A percentile compares a stretch with the other conserved stretches of the same genome.
Evolutionary conservation across 148 eudicot species (phyloP).

Genomic region (Selenicereus undatus): DNA sequence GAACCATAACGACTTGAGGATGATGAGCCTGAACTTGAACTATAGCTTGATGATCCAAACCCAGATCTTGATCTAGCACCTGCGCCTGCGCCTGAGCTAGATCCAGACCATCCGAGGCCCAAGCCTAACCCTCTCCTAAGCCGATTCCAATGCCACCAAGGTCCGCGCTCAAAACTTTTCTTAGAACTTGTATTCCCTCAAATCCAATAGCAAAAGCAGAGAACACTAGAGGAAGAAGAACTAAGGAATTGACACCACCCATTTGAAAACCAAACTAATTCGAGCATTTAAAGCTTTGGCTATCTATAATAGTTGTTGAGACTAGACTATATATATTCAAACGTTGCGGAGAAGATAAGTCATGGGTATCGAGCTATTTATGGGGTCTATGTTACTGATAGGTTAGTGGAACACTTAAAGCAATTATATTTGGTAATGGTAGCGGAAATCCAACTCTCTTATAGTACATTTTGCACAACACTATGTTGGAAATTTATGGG

Average conservation of each 20-base stretch:
- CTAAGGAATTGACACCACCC: background rate
- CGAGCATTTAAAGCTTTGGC: no score
- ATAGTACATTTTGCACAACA: no score
- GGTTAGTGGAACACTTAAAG: no score
- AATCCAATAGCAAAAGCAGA: conserved; percentile 5
- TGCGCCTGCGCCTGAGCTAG: background rate
- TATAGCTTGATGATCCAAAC: conserved; percentile 14
- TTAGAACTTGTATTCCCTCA: conserved; percentile 26
- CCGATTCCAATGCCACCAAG: conserved; percentile 26
- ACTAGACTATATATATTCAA: no score
- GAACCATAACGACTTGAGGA: conserved; percentile 5
- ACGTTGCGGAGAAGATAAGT: no score
- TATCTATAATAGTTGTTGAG: no score
- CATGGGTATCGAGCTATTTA: no score
- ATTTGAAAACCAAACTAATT: no score
- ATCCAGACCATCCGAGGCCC: conserved; percentile 23
- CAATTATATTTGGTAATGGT: no score
- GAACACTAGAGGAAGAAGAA: background rate
- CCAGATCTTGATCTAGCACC: background rate
- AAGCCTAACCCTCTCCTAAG: conserved; percentile 18
- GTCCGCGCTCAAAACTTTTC: conserved; percentile 29
- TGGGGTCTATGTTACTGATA: no score
- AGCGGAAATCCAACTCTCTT: no score
- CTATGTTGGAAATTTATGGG: no score
- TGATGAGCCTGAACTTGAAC: conserved; percentile 16